These are phyloP conservation scores for Elsinoe perseae DNA, from an alignment of 2,329 filamentous ascomycete genomes.

Conservation along the genomic window DNA sequence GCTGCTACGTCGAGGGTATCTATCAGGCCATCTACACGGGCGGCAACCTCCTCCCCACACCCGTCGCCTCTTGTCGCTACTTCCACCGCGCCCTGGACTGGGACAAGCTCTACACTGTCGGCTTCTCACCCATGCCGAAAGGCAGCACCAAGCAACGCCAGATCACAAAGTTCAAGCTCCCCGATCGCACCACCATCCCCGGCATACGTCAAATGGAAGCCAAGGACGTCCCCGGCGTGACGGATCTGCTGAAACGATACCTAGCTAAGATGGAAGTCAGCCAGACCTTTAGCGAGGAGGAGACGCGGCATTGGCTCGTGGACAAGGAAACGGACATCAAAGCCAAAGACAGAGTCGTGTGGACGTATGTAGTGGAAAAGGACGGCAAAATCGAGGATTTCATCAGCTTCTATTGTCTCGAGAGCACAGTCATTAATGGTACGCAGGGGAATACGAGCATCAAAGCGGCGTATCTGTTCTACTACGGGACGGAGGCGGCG, in stretches of 20 bases:
- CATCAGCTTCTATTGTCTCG: constrained; percentile 92
- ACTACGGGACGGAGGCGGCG: constrained; percentile 81
- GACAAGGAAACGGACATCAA: constrained; percentile 50
- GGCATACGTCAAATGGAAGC: constrained; percentile 74
- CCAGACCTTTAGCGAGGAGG: constrained; percentile 69
- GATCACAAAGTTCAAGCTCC: constrained; percentile 76
- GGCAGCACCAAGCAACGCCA: constrained; percentile 81
- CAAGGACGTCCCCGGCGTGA: constrained; percentile 69
- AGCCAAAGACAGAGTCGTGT: constrained; percentile 73
- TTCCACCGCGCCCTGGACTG: constrained; percentile 91
- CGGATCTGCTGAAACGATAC: constrained; percentile 68
- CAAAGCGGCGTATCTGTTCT: constrained; percentile 90
- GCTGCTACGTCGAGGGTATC: constrained; percentile 76
- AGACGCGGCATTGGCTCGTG: constrained; percentile 82
- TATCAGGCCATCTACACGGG: constrained; percentile 97
- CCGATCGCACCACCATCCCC: constrained; percentile 59
- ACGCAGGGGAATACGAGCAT: constrained; percentile 72
- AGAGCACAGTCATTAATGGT: constrained; percentile 77
- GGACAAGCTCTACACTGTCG: constrained; percentile 90
- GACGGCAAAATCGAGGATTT: constrained; percentile 78
- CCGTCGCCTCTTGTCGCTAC: constrained; percentile 88
- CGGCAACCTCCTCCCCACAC: constrained; percentile 81
- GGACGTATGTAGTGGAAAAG: constrained; percentile 81
- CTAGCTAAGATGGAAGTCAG: constrained; percentile 73
- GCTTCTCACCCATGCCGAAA: constrained; percentile 80